phyloP scores from a whole-genome alignment of 495 filamentous ascomycete species.

The Xylaria flabelliformis region DNA sequence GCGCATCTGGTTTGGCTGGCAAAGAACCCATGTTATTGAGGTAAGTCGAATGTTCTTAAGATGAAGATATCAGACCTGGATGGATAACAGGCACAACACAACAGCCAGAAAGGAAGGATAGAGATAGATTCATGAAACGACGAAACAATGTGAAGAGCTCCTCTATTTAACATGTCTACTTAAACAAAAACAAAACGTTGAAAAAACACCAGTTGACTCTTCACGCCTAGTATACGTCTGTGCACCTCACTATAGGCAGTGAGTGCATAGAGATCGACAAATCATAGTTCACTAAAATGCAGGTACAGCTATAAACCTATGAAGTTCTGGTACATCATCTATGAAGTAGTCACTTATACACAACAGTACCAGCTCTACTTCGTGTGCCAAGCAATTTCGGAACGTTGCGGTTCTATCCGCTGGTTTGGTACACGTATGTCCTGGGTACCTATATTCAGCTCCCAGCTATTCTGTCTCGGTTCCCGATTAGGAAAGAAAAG shows the following conservation, averaged over 20 bases:
- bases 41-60: background rate
- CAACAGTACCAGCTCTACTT: background rate
- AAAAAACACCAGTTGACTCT: background rate
- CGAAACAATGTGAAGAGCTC: background rate
- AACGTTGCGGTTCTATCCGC: slow-evolving; percentile 1
- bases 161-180: background rate
- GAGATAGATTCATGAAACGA: background rate
- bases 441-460: slow-evolving; percentile 3
- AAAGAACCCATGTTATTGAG: background rate
- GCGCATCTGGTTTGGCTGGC: background rate
- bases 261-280: background rate
- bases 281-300: background rate
- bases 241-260: background rate
- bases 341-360: background rate
- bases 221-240: background rate
- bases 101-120: background rate
- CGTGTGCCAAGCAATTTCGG: background rate
- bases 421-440: slow-evolving; percentile 1
- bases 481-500: slow-evolving; percentile 8
- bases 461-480: background rate
- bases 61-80: background rate
- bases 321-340: background rate
- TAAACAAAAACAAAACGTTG: background rate
- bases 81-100: background rate
- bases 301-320: background rate